Base-by-base conservation (phyloP, 257 asterid species). In the Solanum sejunctum region DNA sequence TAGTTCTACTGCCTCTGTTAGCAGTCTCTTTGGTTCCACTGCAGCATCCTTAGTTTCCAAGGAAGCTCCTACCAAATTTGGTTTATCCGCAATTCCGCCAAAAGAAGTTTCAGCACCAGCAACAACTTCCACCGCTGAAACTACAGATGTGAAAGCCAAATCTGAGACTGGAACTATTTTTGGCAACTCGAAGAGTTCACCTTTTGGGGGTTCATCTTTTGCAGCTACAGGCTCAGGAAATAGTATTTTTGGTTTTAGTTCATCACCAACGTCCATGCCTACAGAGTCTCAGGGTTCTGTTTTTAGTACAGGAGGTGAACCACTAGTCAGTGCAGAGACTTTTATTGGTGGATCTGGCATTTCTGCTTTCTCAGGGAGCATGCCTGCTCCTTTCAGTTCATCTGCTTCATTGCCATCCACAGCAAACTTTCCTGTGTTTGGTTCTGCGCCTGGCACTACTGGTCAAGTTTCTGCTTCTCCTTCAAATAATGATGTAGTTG, bases 21-120 rank as follows among this genome's bases (percentile, higher is more conserved):
- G 88, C 86, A 88, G 82, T 84, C 63, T 85, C 28, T 87, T 86
- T 86, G 92, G 85, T n/a, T 88, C 88, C 73, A 81, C 88, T 83
- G 87, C 85, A 13, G 85, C 89, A 21, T 84, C 90, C 60, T 64
- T 88, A 85, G 45, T 81, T 85, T 85, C 83, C 1, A 84, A 80
- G 71, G 88, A 32, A 70, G 86, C 91, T 66, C 70, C 70, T 77
- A 69, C 83, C 83, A 89, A 86, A 49, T 88, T 86, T 84, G 92
- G 93, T 85, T 83, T 90, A 80, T 58, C 93, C 52, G 78, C 45
- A 28, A 88, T 85, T 83, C 83, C 86, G 49, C 70, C 91, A 39
- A 49, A 85, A 82, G 49, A 80, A 61, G 82, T 81, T 80, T 84
- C 93, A 67, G 82, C 88, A 18, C 81, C 87, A 80, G 55, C 91